Conservation (phyloP, 257 asterid species). For the Cruciata laevipes region DNA sequence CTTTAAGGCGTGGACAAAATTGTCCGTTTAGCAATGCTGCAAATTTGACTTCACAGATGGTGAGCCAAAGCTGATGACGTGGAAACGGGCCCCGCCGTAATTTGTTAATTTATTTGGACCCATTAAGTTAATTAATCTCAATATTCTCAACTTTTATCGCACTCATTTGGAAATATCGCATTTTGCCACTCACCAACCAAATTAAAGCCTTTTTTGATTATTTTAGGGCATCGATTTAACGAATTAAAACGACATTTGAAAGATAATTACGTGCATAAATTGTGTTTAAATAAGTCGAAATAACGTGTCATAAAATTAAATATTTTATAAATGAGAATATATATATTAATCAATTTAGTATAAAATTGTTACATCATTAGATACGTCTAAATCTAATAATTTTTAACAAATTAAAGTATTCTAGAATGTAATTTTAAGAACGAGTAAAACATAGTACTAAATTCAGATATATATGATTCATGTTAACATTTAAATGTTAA, state of each 20-base stretch:
- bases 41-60: conserved; percentile 15
- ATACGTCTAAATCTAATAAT: no score
- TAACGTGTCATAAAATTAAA: no score
- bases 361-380: no score
- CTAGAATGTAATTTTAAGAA: no score
- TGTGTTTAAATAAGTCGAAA: no score
- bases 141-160: not conserved
- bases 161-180: not conserved
- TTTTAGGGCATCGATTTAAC: not conserved
- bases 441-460: no score
- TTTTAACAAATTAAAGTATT: no score
- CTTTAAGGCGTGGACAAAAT: not conserved
- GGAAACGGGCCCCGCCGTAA: not conserved
- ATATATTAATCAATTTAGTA: no score
- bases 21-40: conserved; percentile 1
- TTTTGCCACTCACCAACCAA: not conserved
- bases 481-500: no score
- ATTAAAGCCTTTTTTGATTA: not conserved
- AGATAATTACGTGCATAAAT: no score
- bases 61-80: conserved; percentile 5
- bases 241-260: not conserved
- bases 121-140: not conserved
- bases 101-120: not conserved
- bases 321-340: no score
- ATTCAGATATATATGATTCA: no score